Evolutionary conservation across 2,329 filamentous ascomycete species (phyloP).

Genomic region (Tolypocladium pustulatum): DNA sequence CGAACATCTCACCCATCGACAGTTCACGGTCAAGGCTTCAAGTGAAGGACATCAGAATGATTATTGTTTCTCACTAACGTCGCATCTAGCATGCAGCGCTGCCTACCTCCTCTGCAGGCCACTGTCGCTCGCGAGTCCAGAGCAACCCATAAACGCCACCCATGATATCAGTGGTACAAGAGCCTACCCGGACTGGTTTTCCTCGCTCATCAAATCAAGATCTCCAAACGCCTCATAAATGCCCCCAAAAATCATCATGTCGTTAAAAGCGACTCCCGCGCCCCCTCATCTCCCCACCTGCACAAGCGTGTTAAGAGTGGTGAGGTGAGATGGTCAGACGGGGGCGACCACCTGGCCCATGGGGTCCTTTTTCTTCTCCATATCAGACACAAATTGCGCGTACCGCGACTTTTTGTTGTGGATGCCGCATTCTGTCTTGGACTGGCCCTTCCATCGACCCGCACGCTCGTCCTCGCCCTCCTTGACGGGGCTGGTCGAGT

Average conservation of each 20-base stretch:
- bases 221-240: neutral
- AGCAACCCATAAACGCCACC: neutral
- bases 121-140: neutral
- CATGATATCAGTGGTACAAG: neutral
- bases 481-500: conserved; percentile 83
- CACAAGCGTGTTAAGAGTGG: neutral
- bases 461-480: conserved; percentile 93
- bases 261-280: neutral
- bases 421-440: conserved; percentile 96
- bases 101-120: neutral
- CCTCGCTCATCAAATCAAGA: conserved; percentile 14
- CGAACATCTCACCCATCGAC: neutral
- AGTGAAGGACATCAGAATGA: neutral
- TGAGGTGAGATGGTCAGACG: conserved; percentile 8
- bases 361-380: conserved; percentile 55
- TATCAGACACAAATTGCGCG: conserved; percentile 68
- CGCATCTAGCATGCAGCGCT: neutral
- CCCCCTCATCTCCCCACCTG: neutral
- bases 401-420: conserved; percentile 97
- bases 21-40: neutral
- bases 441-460: conserved; percentile 91
- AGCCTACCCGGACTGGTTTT: neutral
- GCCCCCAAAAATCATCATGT: neutral
- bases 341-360: conserved; percentile 16
- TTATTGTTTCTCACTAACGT: neutral